Base-by-base conservation (phyloP, 2,329 filamentous ascomycete genomes). In the Periconia sp. region DNA sequence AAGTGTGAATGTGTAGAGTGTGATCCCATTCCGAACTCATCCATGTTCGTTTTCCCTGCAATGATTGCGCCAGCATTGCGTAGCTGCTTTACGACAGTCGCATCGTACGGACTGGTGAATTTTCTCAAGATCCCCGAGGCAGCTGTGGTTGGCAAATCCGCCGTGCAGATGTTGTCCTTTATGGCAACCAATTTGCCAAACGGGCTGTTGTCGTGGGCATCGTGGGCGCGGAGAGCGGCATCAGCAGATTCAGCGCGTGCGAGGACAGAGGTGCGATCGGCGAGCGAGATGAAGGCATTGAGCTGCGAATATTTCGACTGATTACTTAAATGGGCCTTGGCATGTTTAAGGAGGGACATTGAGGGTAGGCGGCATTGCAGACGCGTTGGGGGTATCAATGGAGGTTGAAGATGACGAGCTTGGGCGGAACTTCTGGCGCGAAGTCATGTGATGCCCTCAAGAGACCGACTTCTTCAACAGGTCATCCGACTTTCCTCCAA, bases 1-100 rank as follows among this genome's bases (percentile, higher is more conserved):
- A 85, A 83, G 40, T 77, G 72, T 1, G 89, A 91, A 59, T 86
- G 74, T 15, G 78, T 79, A 1, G 85, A 87, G 64, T 96, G 86
- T 7, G 90, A 95, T 2, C 91, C 91, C 92, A 96, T 96, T 19
- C 92, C 91, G 66, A 96, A 96, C 66, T 95, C 94, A 71, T 97
- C 94, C 77, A 97, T 84, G 66, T 95, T 96, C 2, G 90, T 92
- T 70, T 96, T 96, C 5, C 87, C 87, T 1, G 85, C 78, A 2
- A 92, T 68, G 5, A 79, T 68, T 5, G 83, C 84, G 29, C 86
- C 87, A 4, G 80, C 78, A 19, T 74, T 65, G 42, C 81, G 79
- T 23, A 96, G 78, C 57, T 85, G 81, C 37, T 78, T 73, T 23
- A 95, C 83, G 13, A 96, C 85, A 7, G 89, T 92, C 13, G 92